A percentile compares a stretch with the other conserved stretches of the same genome.
Conservation (phyloP, 176 grass and related monocot species). For the Carex kokanica region DNA sequence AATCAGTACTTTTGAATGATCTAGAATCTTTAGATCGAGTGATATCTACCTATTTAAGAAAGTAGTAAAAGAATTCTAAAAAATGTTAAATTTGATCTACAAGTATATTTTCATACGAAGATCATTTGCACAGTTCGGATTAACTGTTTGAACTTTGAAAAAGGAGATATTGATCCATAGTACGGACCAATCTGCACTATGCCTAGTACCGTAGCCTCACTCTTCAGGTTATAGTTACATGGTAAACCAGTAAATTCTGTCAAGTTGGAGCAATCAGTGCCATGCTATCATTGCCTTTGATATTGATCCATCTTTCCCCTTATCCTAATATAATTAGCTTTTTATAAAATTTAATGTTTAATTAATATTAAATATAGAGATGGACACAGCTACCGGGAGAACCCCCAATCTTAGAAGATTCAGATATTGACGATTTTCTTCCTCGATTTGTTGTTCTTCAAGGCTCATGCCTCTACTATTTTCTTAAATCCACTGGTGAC, state of each 20-base stretch:
- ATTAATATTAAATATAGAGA: slow-evolving; percentile 38
- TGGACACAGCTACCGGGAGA: slow-evolving; percentile 89
- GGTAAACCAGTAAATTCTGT: neutral
- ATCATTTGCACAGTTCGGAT: no score
- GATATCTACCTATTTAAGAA: no score
- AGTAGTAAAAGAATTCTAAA: no score
- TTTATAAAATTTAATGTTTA: neutral
- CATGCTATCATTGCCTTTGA: neutral
- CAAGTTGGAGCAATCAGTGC: neutral
- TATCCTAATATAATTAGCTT: slow-evolving; percentile 1
- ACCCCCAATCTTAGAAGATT: slow-evolving; percentile 89
- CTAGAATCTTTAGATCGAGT: no score
- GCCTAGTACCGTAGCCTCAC: no score
- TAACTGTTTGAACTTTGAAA: no score
- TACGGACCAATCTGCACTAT: no score
- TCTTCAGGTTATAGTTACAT: neutral
- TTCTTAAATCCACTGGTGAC: slow-evolving; percentile 83
- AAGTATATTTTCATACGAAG: no score
- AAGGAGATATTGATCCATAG: no score
- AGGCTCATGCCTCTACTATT: slow-evolving; percentile 78
- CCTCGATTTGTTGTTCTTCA: slow-evolving; percentile 90
- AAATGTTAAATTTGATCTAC: no score
- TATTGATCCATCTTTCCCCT: neutral
- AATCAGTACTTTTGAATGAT: no score
- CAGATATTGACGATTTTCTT: slow-evolving; percentile 80